Evolutionary conservation across 2,329 filamentous ascomycete genomes (phyloP), one percentile per base, ranked within the genome.

Genomic region (Chrysoporthe austroafricana): DNA sequence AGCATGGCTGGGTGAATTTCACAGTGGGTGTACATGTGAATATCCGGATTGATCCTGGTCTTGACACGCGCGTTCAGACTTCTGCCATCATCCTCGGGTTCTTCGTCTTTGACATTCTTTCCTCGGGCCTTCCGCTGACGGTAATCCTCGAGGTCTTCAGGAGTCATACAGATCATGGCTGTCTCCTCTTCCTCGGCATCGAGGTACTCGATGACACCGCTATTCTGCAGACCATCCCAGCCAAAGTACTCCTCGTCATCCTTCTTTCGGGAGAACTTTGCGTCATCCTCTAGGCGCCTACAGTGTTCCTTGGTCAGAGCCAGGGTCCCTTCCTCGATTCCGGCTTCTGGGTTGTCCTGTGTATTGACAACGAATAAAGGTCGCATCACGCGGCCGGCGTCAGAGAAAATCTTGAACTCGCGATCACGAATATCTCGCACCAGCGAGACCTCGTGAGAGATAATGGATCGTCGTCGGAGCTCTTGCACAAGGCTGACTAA

Each of bases 1-100:
- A 99, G 96, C 96, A 99, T 99, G 80, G 94, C 97, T 26, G 96
- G 96, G 75, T 99, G 96, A 78, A 99, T 98, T 81, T 99, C 96
- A 80, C 96, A 99, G 79, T 99, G 96, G 0, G 96, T 99, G 85
- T 95, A 98, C 75, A 91, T 93, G 79, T 96, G 92, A 18, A 95
- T 94, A 5, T 90, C 91, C 32, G 92, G 90, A 75, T 96, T 97
- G 54, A 96, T 88, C 75, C 90, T 91, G 0, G 94, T 94, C 79
- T 96, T 96, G 73, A 99, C 88, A 74, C 96, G 90, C 77, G 91
- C 90, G 75, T 97, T 95, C 58, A 91, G 88, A 73, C 97, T 92
- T 75, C 74, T 85, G 4, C 76, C 86, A 59, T 90, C 87, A 43
- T 93, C 88, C 18, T 86, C 85, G 46, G 88, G 76, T 34, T 84